Percentiles rank a stretch among this genome's conserved stretches.
Conservation (phyloP, 2,329 filamentous ascomycete species). For the Cladosporium sp. region DNA sequence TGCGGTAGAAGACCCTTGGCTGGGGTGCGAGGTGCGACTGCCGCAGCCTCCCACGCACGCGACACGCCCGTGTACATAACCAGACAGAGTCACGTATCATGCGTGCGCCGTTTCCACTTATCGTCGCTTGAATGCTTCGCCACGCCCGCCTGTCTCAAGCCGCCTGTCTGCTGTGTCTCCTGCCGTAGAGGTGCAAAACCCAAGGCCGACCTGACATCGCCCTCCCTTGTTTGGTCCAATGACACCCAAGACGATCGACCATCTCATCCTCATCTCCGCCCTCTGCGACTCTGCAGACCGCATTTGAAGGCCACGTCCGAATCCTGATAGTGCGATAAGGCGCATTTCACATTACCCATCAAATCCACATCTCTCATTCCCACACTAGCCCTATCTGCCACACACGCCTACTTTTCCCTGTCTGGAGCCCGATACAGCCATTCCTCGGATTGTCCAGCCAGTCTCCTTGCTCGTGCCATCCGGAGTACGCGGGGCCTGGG, state of each 20-base stretch:
- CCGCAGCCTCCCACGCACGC: conserved; percentile 1
- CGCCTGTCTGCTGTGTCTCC: not conserved
- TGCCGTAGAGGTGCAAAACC: not conserved
- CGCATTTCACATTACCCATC: conserved; percentile 14
- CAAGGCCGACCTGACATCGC: not conserved
- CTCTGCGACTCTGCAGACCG: conserved; percentile 27
- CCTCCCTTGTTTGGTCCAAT: conserved; percentile 27
- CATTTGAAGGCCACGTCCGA: conserved; percentile 13
- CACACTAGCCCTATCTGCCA: conserved; percentile 14
- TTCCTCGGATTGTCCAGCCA: not conserved
- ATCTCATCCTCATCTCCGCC: conserved; percentile 32
- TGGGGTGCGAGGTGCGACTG: not conserved
- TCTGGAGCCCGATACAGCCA: not conserved
- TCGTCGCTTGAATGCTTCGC: conserved; percentile 3
- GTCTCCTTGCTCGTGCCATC: conserved; percentile 13
- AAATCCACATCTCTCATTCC: conserved; percentile 9
- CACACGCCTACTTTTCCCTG: conserved; percentile 8
- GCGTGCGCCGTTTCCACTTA: not conserved
- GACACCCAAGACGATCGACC: conserved; percentile 32
- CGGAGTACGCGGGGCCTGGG: conserved; percentile 11
- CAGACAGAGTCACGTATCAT: conserved; percentile 2
- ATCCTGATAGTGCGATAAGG: conserved; percentile 3
- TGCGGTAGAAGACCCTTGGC: conserved; percentile 8
- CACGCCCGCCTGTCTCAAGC: not conserved
- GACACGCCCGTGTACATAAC: conserved; percentile 1